Conservation (phyloP, 1,284 basidiomycete species). For the Athelia psychrophila region DNA sequence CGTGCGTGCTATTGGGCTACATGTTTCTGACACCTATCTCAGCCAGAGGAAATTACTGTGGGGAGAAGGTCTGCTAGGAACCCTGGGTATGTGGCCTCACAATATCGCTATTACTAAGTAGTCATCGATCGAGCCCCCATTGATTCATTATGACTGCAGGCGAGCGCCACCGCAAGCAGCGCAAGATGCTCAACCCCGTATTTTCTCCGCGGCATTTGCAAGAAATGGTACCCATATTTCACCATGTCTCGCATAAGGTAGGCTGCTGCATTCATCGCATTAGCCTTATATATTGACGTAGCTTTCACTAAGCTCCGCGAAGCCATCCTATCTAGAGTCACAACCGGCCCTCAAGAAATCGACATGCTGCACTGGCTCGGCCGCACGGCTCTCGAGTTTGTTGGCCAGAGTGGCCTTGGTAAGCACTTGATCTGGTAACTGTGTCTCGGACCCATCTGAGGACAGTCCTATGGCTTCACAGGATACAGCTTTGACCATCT, state of each 20-base stretch:
- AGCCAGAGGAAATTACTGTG: slow-evolving; percentile 30
- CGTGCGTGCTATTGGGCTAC: neutral
- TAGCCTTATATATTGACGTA: neutral
- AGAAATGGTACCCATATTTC: slow-evolving; percentile 37
- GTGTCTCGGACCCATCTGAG: too few relatives aligned
- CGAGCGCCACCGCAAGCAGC: slow-evolving; percentile 39
- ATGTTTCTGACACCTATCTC: slow-evolving; percentile 7
- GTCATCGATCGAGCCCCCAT: too few relatives aligned
- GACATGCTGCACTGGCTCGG: slow-evolving; percentile 40
- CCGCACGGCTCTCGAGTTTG: slow-evolving; percentile 31
- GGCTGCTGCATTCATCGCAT: slow-evolving; percentile 5
- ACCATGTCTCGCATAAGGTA: slow-evolving; percentile 26
- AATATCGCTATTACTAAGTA: slow-evolving; percentile 18
- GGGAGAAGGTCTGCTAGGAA: slow-evolving; percentile 34
- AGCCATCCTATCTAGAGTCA: slow-evolving; percentile 10
- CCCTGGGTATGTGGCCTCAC: slow-evolving; percentile 24
- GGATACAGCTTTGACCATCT: neutral
- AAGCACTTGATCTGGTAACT: neutral
- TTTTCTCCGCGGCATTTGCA: slow-evolving; percentile 45
- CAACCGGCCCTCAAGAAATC: slow-evolving; percentile 25
- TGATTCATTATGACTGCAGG: too few relatives aligned
- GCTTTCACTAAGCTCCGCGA: slow-evolving; percentile 21
- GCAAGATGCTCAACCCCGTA: slow-evolving; percentile 46
- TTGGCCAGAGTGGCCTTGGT: slow-evolving; percentile 19
- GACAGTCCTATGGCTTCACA: neutral